Evolutionary conservation across 106 monocot species (phyloP), one percentile per base, ranked within the genome.

Genomic region (Apostasia shenzhenica): DNA sequence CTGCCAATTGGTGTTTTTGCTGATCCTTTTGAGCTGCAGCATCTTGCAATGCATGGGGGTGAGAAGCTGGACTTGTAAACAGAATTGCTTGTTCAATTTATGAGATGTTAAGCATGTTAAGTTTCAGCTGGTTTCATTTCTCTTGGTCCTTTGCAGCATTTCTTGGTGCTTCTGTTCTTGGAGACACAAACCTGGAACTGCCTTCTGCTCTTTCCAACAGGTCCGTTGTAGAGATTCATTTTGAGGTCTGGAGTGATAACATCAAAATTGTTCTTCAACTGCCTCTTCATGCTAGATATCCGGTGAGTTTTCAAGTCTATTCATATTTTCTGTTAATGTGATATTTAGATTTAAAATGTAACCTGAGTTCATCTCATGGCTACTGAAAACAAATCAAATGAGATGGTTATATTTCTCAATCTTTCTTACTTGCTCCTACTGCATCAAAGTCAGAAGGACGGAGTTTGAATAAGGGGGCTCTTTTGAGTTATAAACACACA

Each of bases 231-330:
- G 88, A 95, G 77, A 55, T 92, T 77, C 91, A 95, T 67, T 55
- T 41, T 61, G 70, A 82, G 14, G 13, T 62, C 0, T 11, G 38
- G 62, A 45, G 44, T 62, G 62, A 45, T 45, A 0, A 8, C 12
- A 2, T 43, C 2, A 45, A 62, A 62, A 66, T 77, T 81, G 69
- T 74, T 45, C 44, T 79, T 60, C 81, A 84, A 55, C 59, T 91
- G 73, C 95, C 95, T 51, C 67, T 95, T 57, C 95, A 95, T 86
- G 86, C 81, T 78, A 83, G 95, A 84, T 95, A 95, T 71, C 91
- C 91, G 41, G 95, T 95, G 67, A 86, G 88, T 77, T 76, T 39
- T 10, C 0, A 10, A 52, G 52, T 6, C 4, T 6, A 9, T 66
- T 50, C 8, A 50, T 66, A 57, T 11, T 11, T 57, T 8, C 13